Evolutionary conservation across 441 rosid species (phyloP), one percentile per base, ranked within the genome.

Genomic region (Pelargonium australe): DNA sequence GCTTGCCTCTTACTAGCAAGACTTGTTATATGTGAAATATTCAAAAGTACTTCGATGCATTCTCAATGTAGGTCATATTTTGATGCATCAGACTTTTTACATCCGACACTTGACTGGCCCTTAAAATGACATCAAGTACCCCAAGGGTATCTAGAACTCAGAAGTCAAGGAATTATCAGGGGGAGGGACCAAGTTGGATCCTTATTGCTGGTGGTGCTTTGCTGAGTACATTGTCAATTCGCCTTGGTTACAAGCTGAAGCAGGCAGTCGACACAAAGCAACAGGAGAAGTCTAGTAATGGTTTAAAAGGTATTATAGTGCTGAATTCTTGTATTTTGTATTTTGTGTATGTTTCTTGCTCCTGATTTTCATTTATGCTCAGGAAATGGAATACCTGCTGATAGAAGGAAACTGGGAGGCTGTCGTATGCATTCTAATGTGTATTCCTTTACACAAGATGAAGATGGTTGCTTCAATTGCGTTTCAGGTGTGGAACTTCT

Each of bases 141-240:
- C 76, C 69, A 73, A 76, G 77, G 63, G 70, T 66, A 53, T 78
- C 85, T 60, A 91, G 86, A 77, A 77, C 79, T 80, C 92, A 86
- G 69, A 79, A 75, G 82, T 70, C 81, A 49, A 81, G 74, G 37
- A 70, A 49, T 41, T 25, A 77, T 70, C 84, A 76, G 76, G 85
- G 77, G 16, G 80, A 81, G 73, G 89, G 96, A 23, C 92, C 90
- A 2, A 88, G 87, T 68, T 94, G 99, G 99, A 77, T 94, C 66
- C 88, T 94, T 2, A 87, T 94, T 66, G 99, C 95, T 0, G 97
- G 97, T 3, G 95, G 97, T 60, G 96, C 99, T 65, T 86, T 94
- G 80, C 68, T 94, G 71, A 91, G 96, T 81, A 94, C 99, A 8
- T 75, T 94, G 80, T 87, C 99, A 14, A 75, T 94, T 77, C 97